Evolutionary conservation across 176 grass and related monocot genomes (phyloP).

Genomic region (Bonia amplexicaulis): DNA sequence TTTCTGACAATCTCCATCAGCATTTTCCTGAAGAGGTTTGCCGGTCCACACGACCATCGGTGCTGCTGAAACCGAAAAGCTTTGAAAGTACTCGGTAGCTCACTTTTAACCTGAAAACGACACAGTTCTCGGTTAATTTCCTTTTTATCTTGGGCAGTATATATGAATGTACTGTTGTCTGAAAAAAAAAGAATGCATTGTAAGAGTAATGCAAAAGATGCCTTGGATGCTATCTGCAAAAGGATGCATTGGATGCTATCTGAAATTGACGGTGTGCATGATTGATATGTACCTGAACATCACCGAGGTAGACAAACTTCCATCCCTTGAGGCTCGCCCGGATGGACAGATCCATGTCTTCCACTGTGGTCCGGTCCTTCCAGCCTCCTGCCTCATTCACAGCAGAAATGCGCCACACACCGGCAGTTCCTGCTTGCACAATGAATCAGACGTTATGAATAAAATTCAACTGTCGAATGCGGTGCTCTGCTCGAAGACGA

Average conservation of each 20-base stretch:
- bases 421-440: conserved; percentile 46
- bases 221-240: conserved; percentile 14
- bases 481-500: background rate
- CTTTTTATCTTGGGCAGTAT: background rate
- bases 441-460: background rate
- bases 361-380: conserved; percentile 82
- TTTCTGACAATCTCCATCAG: conserved; percentile 64
- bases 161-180: background rate
- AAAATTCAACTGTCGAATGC: background rate
- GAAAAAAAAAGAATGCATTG: background rate
- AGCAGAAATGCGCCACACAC: conserved; percentile 63
- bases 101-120: conserved; percentile 68
- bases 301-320: conserved; percentile 79
- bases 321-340: conserved; percentile 66
- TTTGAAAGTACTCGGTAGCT: conserved; percentile 84
- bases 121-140: background rate
- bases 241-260: conserved; percentile 15
- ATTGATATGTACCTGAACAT: conserved; percentile 52
- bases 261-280: background rate
- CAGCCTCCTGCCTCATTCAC: conserved; percentile 72
- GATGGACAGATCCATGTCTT: conserved; percentile 81
- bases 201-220: conserved; percentile 9
- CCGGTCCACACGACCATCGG: conserved; percentile 75
- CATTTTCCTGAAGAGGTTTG: conserved; percentile 80
- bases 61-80: conserved; percentile 86